Percentiles rank a stretch among this genome's conserved stretches.
Evolutionary conservation across 768 basidiomycete genomes (phyloP).

Genomic region (Hydnum rufescens): DNA sequence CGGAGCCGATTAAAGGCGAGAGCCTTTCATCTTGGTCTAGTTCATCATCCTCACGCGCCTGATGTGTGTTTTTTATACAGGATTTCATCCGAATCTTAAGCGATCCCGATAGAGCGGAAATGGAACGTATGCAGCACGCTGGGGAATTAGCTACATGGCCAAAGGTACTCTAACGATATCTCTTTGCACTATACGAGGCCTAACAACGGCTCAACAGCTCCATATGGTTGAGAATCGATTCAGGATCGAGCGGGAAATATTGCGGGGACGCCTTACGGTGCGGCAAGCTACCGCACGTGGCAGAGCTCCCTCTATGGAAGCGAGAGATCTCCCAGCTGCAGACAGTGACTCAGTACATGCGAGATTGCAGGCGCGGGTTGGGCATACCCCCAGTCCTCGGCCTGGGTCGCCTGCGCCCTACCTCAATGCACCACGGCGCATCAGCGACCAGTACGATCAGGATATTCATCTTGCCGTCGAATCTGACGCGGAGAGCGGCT

Average conservation of each 20-base stretch:
- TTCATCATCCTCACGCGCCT: neutral
- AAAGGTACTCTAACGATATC: constrained; percentile 33
- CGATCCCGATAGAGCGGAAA: constrained; percentile 61
- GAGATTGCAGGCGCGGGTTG: too few relatives aligned
- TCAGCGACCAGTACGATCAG: too few relatives aligned
- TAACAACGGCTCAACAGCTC: constrained; percentile 27
- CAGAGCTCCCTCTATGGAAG: neutral
- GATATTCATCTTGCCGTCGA: too few relatives aligned
- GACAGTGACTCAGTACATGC: too few relatives aligned
- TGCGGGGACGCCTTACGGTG: constrained; percentile 53
- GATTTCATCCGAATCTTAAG: constrained; percentile 72
- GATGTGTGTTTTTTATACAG: constrained; percentile 21
- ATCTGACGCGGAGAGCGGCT: too few relatives aligned
- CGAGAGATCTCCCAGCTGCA: too few relatives aligned
- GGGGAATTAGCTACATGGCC: constrained; percentile 94
- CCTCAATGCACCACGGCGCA: too few relatives aligned
- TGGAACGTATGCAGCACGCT: constrained; percentile 70
- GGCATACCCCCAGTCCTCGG: too few relatives aligned
- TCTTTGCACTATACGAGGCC: neutral
- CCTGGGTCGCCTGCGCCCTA: too few relatives aligned
- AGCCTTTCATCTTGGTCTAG: constrained; percentile 12
- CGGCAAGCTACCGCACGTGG: constrained; percentile 21
- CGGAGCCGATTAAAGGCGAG: constrained; percentile 52
- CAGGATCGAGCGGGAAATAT: constrained; percentile 64
- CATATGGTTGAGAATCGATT: constrained; percentile 91